Conservation (phyloP, 2,329 filamentous ascomycete species). For the Trichothecium sympodiale region DNA sequence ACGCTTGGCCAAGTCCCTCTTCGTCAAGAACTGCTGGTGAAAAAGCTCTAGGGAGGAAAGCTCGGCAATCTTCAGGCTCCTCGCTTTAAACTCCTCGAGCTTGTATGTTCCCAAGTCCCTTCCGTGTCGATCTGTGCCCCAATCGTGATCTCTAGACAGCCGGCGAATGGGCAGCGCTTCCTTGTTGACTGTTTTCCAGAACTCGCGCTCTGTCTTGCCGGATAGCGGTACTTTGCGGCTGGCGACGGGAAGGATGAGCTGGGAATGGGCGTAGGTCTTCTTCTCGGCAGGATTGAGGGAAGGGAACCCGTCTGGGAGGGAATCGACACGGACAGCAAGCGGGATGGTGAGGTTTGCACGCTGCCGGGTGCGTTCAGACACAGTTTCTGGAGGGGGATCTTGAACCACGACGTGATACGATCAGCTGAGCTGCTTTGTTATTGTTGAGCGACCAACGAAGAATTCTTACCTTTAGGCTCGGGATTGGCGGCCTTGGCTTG, state of each 20-base stretch:
- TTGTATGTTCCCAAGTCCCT: conserved; percentile 37
- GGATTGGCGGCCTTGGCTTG: conserved; percentile 18
- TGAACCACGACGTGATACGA: conserved; percentile 12
- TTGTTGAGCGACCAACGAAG: not conserved
- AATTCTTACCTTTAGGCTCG: conserved; percentile 12
- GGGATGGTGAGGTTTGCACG: conserved; percentile 41
- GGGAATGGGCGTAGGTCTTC: conserved; percentile 34
- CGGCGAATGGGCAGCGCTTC: conserved; percentile 37
- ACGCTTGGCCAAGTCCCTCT: conserved; percentile 19
- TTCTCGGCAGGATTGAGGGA: conserved; percentile 35
- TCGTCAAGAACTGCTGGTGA: conserved; percentile 31
- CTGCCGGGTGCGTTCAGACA: conserved; percentile 35
- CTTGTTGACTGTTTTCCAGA: conserved; percentile 46
- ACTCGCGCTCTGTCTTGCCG: conserved; percentile 42
- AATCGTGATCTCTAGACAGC: conserved; percentile 27
- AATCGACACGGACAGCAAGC: conserved; percentile 30
- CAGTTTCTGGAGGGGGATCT: conserved; percentile 28
- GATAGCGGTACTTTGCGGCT: conserved; percentile 21
- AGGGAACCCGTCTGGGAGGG: conserved; percentile 31
- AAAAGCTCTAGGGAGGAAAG: conserved; percentile 31
- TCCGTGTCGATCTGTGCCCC: conserved; percentile 40
- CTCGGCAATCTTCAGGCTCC: conserved; percentile 27
- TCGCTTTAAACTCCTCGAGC: conserved; percentile 31
- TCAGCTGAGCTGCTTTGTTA: not conserved
- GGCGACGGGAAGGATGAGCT: conserved; percentile 31